Percentiles rank a stretch among this genome's conserved stretches.
These are phyloP conservation scores for Xenoacremonium recifei DNA, from an alignment of 2,329 filamentous ascomycete species.

Conservation along the genomic window DNA sequence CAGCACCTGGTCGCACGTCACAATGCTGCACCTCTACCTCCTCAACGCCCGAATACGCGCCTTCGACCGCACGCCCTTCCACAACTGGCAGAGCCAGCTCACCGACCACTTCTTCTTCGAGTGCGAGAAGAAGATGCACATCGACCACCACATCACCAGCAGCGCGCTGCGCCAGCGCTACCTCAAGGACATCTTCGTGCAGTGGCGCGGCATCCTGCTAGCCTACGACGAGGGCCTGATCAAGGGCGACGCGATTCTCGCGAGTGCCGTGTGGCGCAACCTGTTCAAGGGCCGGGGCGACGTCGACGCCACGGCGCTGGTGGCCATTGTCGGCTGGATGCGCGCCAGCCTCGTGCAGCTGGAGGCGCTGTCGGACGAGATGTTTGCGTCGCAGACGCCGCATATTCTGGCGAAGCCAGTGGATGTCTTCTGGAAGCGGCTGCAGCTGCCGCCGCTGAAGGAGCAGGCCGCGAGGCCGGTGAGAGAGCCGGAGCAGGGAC, in stretches of 20 bases:
- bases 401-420: slow-evolving; percentile 36
- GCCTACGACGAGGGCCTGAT: slow-evolving; percentile 82
- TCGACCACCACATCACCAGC: slow-evolving; percentile 69
- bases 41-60: slow-evolving; percentile 79
- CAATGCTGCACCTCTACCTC: slow-evolving; percentile 95
- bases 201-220: slow-evolving; percentile 84
- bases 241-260: slow-evolving; percentile 74
- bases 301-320: slow-evolving; percentile 48
- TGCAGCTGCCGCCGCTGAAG: slow-evolving; percentile 39
- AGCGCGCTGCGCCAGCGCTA: slow-evolving; percentile 60
- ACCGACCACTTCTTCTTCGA: slow-evolving; percentile 95
- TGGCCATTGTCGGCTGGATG: slow-evolving; percentile 58
- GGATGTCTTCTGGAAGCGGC: slow-evolving; percentile 44
- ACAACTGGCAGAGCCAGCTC: slow-evolving; percentile 83
- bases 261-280: slow-evolving; percentile 88
- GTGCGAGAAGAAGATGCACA: slow-evolving; percentile 79
- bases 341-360: slow-evolving; percentile 45
- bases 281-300: slow-evolving; percentile 71
- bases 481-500: slow-evolving; percentile 17
- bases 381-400: slow-evolving; percentile 28
- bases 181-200: slow-evolving; percentile 85
- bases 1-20: slow-evolving; percentile 92
- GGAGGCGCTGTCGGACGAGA: slow-evolving; percentile 48
- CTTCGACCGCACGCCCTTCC: slow-evolving; percentile 67
- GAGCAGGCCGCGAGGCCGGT: slow-evolving; percentile 12